A percentile compares a stretch with the other conserved stretches of the same genome.
phyloP scores from a whole-genome alignment of 495 filamentous ascomycete genomes.

The Hapsidospora chrysogenum region DNA sequence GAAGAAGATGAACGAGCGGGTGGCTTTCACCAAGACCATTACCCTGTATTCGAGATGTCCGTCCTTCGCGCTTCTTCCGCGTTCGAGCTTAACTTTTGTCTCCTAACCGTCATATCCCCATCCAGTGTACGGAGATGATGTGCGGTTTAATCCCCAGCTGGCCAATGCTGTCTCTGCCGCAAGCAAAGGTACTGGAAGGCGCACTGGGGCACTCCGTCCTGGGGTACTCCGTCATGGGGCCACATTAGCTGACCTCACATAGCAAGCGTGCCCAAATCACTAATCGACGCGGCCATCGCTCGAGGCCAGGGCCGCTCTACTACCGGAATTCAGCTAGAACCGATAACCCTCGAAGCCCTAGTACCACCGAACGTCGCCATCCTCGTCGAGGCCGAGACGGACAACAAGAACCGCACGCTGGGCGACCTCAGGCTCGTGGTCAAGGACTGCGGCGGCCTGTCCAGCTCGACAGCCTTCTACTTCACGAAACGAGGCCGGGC shows the following conservation, averaged over 20 bases:
- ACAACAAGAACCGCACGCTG: slow-evolving; percentile 56
- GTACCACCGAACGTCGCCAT: slow-evolving; percentile 60
- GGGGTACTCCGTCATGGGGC: too few species aligned
- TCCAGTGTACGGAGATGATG: slow-evolving; percentile 47
- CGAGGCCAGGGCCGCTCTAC: slow-evolving; percentile 71
- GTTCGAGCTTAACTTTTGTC: too few species aligned
- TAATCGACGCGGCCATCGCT: slow-evolving; percentile 70
- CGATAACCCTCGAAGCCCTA: slow-evolving; percentile 65
- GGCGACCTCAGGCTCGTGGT: slow-evolving; percentile 51
- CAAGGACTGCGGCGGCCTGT: slow-evolving; percentile 48
- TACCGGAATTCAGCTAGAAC: slow-evolving; percentile 55
- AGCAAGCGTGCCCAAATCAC: slow-evolving; percentile 65
- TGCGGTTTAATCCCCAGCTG: slow-evolving; percentile 55
- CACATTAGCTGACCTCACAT: too few species aligned
- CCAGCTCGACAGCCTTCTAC: slow-evolving; percentile 61
- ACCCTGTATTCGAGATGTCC: slow-evolving; percentile 32
- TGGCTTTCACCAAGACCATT: slow-evolving; percentile 30
- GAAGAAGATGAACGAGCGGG: slow-evolving; percentile 32
- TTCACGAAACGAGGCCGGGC: slow-evolving; percentile 67
- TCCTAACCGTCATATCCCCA: too few species aligned
- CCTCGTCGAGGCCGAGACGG: slow-evolving; percentile 62
- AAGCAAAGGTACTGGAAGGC: slow-evolving; percentile 72
- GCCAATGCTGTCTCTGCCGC: slow-evolving; percentile 54
- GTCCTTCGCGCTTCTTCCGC: too few species aligned
- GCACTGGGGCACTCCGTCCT: too few species aligned